Base-by-base conservation (phyloP, 306 rosid genomes). In the Cercis canadensis region DNA sequence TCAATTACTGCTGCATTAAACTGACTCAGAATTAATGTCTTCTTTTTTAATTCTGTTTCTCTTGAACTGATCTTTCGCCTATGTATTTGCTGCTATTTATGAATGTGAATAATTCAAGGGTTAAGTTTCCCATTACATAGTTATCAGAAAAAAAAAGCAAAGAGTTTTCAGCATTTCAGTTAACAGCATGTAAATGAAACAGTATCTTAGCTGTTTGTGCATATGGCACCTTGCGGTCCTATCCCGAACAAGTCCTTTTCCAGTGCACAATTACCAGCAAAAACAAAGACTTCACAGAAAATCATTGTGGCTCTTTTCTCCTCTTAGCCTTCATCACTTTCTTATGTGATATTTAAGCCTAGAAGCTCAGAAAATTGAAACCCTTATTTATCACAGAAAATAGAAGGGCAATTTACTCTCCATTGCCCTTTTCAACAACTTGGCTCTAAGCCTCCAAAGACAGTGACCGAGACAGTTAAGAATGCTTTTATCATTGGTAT, bases 211-310 rank as follows among this genome's bases (percentile, higher is more conserved):
- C 29, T 24, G 3, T 24, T 24, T 24, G n/a, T n/a, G n/a, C 29
- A 24, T 24, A 24, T 24, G 3, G 4, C 53, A 37, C 19, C 41
- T 19, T 36, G 69, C 62, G 70, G 54, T 72, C 77, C 49, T 9
- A 29, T 34, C 16, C 16, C 63, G 1, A 44, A 37, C 43, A 37
- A 37, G 43, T 37, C 43, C 43, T 37, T 6, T 37, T 37, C 43
- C 62, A 60, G 37, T 40, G 29, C 29, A 47, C 2, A 72, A 4
- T 15, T 24, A 72, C 34, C 69, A 72, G 57, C 64, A 7, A 2
- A 10, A 11, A 24, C 50, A 0, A 53, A 31, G 65, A 54, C 55
- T 56, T 17, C 13, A 10, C 5, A 41, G 10, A 46, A 62, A 40
- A 11, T 40, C 34, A 34, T 50, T 2, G 55, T 41, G 44, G 43